A percentile compares a stretch with the other conserved stretches of the same genome.
Conservation (phyloP, 2,329 filamentous ascomycete species). For the Chaetomium globosum region DNA sequence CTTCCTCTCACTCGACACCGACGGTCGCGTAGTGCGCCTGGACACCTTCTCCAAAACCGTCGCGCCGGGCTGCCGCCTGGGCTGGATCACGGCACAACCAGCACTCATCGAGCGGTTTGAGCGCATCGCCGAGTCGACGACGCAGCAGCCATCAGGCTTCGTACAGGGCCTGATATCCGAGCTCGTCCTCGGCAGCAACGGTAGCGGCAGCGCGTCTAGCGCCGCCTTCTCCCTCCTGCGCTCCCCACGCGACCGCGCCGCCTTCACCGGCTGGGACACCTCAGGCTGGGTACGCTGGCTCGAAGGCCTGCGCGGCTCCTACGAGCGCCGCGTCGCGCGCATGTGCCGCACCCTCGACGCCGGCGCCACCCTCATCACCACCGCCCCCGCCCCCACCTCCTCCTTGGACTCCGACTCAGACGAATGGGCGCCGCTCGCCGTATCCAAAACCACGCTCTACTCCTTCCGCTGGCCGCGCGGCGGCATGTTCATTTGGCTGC, state of each 20-base stretch:
- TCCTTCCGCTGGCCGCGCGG: constrained; percentile 79
- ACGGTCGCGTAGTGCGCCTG: constrained; percentile 84
- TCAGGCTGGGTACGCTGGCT: constrained; percentile 92
- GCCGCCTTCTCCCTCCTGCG: constrained; percentile 41
- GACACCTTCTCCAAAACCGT: constrained; percentile 95
- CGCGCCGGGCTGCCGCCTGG: constrained; percentile 83
- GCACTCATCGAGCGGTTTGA: constrained; percentile 71
- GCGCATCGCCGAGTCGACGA: constrained; percentile 72
- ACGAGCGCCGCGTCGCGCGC: constrained; percentile 79
- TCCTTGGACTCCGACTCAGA: constrained; percentile 33
- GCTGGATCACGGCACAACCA: constrained; percentile 88
- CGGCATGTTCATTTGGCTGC: constrained; percentile 91
- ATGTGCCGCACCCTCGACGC: constrained; percentile 77
- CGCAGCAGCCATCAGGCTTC: constrained; percentile 86
- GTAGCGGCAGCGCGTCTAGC: not conserved
- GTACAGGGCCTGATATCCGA: constrained; percentile 68
- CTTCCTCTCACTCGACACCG: constrained; percentile 77
- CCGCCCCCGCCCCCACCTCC: constrained; percentile 49
- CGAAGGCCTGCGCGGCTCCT: constrained; percentile 77
- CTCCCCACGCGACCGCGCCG: constrained; percentile 51
- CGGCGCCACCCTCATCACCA: constrained; percentile 66
- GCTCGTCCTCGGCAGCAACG: constrained; percentile 18
- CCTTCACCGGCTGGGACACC: constrained; percentile 69
- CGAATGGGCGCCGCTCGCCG: constrained; percentile 59
- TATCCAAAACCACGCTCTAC: constrained; percentile 73